Evolutionary conservation across 2,329 filamentous ascomycete species (phyloP), one percentile per base, ranked within the genome.

Genomic region (Rhytidhysteron rufulum): DNA sequence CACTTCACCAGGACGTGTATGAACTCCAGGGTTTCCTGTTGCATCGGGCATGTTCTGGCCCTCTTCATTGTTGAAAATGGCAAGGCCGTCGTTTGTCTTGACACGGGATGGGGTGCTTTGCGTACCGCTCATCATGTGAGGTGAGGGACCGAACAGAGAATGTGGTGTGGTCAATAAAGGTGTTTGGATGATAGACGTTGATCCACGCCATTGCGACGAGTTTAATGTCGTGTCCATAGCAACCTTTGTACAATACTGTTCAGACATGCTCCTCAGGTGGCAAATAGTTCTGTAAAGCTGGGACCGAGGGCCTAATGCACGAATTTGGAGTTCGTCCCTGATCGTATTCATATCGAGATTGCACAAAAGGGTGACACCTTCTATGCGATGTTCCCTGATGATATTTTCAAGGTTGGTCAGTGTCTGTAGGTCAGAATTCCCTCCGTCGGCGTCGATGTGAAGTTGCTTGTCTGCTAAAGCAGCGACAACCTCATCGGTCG

Each of bases 321-420:
- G 22, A 15, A 89, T 67, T 1, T 72, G 75, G 16, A 88, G 69
- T 6, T 78, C 75, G 25, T 80, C 73, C 13, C 70, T 63, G 11
- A 80, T 63, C 1, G 69, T 66, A 2, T 57, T 49, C 31, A 69
- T 68, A 16, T 75, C 65, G 11, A 83, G 70, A 31, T 75, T 69
- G 24, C 75, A 78, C 1, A 89, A 67, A 0, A 89, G 68, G 0
- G 76, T 72, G 36, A 78, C 71, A 2, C 86, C 86, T 40, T 82
- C 78, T 5, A 91, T 69, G 11, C 82, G 74, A 39, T 87, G 73
- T 2, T 83, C 75, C 5, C 73, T 67, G 6, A 93, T 64, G 5
- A 67, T 68, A 21, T 58, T 57, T 41, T 79, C 76, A 3, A 93
- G 69, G 0, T 58, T 37, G 0, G 54, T 55, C 0, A 74, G 65